Evolutionary conservation across 1,284 basidiomycete species (phyloP).

Genomic region (Cutaneotrichosporon sp.): DNA sequence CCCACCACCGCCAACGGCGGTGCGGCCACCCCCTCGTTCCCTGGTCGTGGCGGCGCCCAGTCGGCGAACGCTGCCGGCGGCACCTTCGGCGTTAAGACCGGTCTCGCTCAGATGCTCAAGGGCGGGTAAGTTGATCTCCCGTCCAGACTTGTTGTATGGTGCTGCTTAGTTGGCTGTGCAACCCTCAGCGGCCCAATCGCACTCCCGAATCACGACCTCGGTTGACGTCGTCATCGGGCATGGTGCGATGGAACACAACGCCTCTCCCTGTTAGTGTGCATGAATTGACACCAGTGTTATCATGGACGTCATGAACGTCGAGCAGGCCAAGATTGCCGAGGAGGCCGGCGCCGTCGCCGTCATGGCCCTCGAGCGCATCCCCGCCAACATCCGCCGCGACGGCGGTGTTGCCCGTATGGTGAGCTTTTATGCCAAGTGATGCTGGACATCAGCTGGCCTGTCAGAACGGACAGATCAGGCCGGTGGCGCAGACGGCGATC

Average conservation of each 20-base stretch:
- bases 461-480: too few relatives aligned
- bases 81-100: conserved; percentile 89
- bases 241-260: too few relatives aligned
- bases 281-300: conserved; percentile 65
- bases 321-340: conserved; percentile 85
- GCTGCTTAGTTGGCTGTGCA: too few relatives aligned
- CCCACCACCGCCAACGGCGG: conserved; percentile 7
- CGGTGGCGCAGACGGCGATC: not conserved
- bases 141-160: too few relatives aligned
- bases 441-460: not conserved
- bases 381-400: conserved; percentile 84
- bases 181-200: too few relatives aligned
- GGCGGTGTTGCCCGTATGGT: conserved; percentile 95
- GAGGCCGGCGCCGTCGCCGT: conserved; percentile 97
- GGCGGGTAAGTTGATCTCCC: conserved; percentile 45
- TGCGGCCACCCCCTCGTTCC: conserved; percentile 12
- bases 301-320: conserved; percentile 66
- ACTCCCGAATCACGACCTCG: too few relatives aligned
- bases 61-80: conserved; percentile 53
- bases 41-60: conserved; percentile 9
- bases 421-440: conserved; percentile 28
- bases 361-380: conserved; percentile 94
- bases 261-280: too few relatives aligned
- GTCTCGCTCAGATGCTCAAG: conserved; percentile 92
- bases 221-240: too few relatives aligned